phyloP scores from a whole-genome alignment of 78 protist genomes.

The Protostelium mycophagum region DNA sequence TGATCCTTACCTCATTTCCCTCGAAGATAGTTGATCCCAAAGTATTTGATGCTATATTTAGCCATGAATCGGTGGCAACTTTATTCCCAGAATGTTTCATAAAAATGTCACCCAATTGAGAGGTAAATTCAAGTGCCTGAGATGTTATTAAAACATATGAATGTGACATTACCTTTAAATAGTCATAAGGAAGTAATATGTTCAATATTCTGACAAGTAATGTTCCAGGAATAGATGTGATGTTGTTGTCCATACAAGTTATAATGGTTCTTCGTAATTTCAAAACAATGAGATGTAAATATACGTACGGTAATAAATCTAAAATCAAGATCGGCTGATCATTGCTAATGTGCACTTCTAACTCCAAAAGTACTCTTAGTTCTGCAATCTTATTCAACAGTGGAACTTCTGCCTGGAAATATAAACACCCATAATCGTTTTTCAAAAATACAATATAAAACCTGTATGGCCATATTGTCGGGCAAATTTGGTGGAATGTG shows the following conservation, averaged over 20 bases:
- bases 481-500: background rate
- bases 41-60: background rate
- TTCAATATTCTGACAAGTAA: background rate
- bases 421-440: background rate
- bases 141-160: background rate
- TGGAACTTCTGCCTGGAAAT: background rate
- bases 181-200: background rate
- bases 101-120: background rate
- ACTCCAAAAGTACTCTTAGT: background rate
- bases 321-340: background rate
- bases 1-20: background rate
- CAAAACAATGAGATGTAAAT: no score
- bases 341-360: background rate
- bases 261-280: background rate
- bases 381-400: background rate
- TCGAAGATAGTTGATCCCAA: background rate
- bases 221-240: background rate
- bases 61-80: background rate
- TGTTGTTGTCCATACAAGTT: background rate
- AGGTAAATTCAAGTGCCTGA: background rate
- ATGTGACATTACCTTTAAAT: background rate
- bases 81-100: background rate
- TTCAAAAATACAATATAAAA: background rate
- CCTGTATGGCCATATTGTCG: background rate
- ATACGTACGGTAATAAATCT: background rate